Percentiles rank a stretch among this genome's conserved stretches.
Evolutionary conservation across 1,139 yeast species (phyloP).

Genomic region (Taphrina deformans): DNA sequence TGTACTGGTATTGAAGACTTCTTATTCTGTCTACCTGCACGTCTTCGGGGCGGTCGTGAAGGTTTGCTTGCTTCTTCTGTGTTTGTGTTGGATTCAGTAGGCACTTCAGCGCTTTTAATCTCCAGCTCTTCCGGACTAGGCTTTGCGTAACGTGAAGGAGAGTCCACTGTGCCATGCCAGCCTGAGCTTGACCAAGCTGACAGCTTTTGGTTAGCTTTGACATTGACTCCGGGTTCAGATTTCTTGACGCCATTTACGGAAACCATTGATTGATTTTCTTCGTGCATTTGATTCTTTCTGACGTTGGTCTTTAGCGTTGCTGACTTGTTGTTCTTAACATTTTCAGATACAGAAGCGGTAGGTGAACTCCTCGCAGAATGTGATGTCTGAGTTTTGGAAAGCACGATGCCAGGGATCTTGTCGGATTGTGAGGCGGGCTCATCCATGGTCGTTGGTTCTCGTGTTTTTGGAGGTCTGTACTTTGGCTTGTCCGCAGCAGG

Average conservation of each 20-base stretch:
- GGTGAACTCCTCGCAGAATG: not conserved
- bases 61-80: not conserved
- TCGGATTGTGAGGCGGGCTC: not conserved
- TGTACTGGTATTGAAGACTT: not conserved
- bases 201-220: not conserved
- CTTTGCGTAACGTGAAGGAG: not conserved
- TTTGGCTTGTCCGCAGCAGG: slow-evolving; percentile 48
- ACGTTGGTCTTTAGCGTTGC: too few relatives aligned
- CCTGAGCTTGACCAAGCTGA: not conserved
- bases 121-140: not conserved
- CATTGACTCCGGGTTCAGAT: not conserved
- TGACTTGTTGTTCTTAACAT: too few relatives aligned
- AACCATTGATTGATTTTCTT: not conserved
- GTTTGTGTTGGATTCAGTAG: not conserved
- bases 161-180: not conserved
- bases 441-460: not conserved
- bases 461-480: slow-evolving; percentile 39
- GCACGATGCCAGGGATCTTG: not conserved
- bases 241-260: not conserved
- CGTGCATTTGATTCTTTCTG: not conserved
- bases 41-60: not conserved
- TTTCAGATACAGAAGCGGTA: not conserved
- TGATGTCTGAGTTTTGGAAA: not conserved
- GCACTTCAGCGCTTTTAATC: not conserved
- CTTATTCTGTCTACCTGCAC: not conserved